A percentile compares a stretch with the other conserved stretches of the same genome.
Conservation (phyloP, 2,329 filamentous ascomycete species). For the Aureobasidium sp. region DNA sequence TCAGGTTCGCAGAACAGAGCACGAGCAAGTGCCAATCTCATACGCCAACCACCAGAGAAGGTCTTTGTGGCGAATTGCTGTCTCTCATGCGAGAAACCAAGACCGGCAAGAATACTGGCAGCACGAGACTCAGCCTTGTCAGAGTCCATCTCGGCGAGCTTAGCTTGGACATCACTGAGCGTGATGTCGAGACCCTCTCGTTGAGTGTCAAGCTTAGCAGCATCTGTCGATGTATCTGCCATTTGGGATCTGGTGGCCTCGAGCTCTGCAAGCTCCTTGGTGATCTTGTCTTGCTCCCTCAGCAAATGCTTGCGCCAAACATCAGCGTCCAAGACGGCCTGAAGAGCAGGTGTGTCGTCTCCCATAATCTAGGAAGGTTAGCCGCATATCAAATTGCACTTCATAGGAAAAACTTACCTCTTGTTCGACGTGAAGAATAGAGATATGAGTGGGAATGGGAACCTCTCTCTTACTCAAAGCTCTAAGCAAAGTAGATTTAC, state of each 20-base stretch:
- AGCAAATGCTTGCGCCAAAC: constrained; percentile 97
- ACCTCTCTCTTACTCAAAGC: constrained; percentile 90
- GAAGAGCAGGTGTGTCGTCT: constrained; percentile 88
- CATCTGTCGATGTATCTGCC: constrained; percentile 88
- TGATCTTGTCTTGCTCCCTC: constrained; percentile 81
- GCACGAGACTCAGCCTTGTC: constrained; percentile 95
- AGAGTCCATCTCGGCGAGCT: constrained; percentile 96
- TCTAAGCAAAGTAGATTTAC: constrained; percentile 72
- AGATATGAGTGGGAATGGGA: constrained; percentile 91
- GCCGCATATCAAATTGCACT: constrained; percentile 35
- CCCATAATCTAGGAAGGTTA: constrained; percentile 62
- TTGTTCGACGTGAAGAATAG: constrained; percentile 97
- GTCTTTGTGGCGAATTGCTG: constrained; percentile 93
- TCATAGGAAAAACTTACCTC: constrained; percentile 40
- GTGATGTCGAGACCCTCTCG: constrained; percentile 86
- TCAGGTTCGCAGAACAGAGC: constrained; percentile 98
- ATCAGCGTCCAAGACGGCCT: constrained; percentile 93
- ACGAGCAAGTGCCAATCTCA: constrained; percentile 89
- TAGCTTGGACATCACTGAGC: constrained; percentile 80
- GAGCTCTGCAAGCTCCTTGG: constrained; percentile 62
- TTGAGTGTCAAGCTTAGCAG: constrained; percentile 73
- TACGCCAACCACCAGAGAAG: constrained; percentile 99
- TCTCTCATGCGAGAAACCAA: constrained; percentile 89
- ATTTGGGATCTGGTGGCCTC: constrained; percentile 69
- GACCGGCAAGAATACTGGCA: constrained; percentile 90